These are phyloP conservation scores for Phoma sp. DNA, from an alignment of 2,329 filamentous ascomycete genomes.

Conservation along the genomic window DNA sequence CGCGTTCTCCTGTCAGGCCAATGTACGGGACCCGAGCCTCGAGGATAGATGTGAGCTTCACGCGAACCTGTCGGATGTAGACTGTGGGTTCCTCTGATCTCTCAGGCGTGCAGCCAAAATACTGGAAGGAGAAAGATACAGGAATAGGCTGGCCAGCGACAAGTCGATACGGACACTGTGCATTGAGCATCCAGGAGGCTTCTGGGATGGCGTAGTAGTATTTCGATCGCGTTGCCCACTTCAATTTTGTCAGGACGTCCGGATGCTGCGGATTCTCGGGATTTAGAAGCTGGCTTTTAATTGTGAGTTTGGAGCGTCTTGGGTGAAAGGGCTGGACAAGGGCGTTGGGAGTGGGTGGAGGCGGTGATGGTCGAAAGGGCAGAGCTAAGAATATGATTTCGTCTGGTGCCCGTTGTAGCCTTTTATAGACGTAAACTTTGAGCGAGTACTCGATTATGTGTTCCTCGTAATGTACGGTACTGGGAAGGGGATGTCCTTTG, in stretches of 20 bases:
- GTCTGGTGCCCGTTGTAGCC: not conserved
- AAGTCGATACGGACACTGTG: not conserved
- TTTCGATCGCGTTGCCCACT: not conserved
- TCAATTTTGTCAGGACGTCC: not conserved
- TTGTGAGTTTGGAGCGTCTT: not conserved
- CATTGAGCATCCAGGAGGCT: not conserved
- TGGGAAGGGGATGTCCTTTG: not conserved
- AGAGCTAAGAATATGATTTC: not conserved
- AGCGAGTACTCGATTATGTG: not conserved
- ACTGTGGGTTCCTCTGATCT: not conserved
- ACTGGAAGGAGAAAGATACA: not conserved
- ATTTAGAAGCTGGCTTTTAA: not conserved
- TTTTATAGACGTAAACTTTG: not conserved
- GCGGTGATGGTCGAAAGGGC: not conserved
- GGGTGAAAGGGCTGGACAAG: not conserved
- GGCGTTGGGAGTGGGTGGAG: not conserved
- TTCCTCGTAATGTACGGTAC: not conserved
- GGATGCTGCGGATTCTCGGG: not conserved
- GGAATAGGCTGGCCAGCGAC: not conserved
- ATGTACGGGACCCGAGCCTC: not conserved
- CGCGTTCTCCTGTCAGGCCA: not conserved
- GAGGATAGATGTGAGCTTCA: slow-evolving; percentile 1
- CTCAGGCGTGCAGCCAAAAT: not conserved
- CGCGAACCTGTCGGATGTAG: not conserved
- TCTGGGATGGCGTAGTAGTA: not conserved